phyloP scores from a whole-genome alignment of 2,329 filamentous ascomycete genomes.

The Cladosporium cucumerinum region DNA sequence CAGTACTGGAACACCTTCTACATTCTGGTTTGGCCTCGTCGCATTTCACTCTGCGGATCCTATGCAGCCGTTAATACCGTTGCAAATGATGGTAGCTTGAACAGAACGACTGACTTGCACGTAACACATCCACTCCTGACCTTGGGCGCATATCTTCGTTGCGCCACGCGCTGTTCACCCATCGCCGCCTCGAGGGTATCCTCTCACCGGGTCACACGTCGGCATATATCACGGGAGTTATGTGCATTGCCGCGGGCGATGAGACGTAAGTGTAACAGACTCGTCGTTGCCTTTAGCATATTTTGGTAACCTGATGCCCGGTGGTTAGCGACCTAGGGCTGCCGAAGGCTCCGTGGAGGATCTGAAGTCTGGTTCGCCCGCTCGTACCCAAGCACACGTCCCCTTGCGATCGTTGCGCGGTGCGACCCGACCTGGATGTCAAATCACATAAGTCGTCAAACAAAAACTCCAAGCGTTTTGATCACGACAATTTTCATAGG shows the following conservation, averaged over 20 bases:
- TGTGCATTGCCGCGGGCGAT: neutral
- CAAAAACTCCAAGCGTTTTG: too few species aligned
- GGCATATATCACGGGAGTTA: neutral
- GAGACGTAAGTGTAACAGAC: neutral
- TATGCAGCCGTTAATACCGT: conserved; percentile 25
- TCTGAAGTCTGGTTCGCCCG: conserved; percentile 3
- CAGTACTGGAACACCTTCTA: neutral
- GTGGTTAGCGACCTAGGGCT: neutral
- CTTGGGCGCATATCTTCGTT: conserved; percentile 19
- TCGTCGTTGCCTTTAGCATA: neutral
- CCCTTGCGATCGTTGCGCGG: neutral
- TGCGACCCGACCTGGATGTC: neutral
- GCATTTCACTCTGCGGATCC: conserved; percentile 56
- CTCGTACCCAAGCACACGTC: neutral
- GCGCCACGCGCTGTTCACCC: conserved; percentile 6
- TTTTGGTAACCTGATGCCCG: neutral
- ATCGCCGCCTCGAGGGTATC: neutral
- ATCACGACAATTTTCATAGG: too few species aligned
- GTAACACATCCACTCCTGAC: conserved; percentile 48
- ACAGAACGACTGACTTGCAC: conserved; percentile 50
- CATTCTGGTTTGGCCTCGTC: conserved; percentile 42
- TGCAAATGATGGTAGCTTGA: neutral
- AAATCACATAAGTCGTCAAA: too few species aligned
- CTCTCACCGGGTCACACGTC: neutral
- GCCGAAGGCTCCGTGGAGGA: conserved; percentile 5